Conservation (phyloP, 1,284 basidiomycete genomes). For the Trametes sp. region DNA sequence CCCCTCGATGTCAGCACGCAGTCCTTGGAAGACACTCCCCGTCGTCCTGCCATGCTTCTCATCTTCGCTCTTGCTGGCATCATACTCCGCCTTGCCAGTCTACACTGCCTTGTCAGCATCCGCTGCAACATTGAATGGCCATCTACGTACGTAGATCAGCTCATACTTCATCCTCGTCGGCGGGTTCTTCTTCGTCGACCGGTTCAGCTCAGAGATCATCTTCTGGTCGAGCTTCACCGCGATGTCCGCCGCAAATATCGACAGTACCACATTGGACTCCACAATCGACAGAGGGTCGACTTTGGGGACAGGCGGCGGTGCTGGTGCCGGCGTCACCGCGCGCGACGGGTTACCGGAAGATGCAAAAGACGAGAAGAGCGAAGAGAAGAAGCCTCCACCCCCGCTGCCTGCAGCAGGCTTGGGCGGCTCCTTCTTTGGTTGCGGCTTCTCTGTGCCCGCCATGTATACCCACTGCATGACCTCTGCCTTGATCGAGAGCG, state of each 20-base stretch:
- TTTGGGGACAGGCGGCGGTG: constrained; percentile 47
- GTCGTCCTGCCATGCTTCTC: constrained; percentile 63
- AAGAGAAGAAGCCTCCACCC: constrained; percentile 75
- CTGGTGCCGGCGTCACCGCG: constrained; percentile 48
- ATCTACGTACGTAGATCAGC: constrained; percentile 80
- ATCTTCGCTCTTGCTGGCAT: constrained; percentile 76
- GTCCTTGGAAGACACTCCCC: constrained; percentile 86
- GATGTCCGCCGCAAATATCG: constrained; percentile 86
- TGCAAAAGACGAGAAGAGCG: constrained; percentile 73
- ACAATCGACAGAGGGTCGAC: constrained; percentile 66
- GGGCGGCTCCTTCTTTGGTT: constrained; percentile 42
- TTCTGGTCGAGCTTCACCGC: constrained; percentile 78
- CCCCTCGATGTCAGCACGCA: constrained; percentile 86
- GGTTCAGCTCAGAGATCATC: constrained; percentile 81
- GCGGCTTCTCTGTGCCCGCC: constrained; percentile 71
- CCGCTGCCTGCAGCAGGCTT: constrained; percentile 44
- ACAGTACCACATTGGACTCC: constrained; percentile 75
- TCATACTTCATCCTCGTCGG: constrained; percentile 82
- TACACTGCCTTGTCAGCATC: constrained; percentile 38
- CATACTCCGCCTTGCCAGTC: constrained; percentile 91
- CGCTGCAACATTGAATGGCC: not conserved
- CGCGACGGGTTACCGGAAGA: constrained; percentile 52
- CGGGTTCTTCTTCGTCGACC: constrained; percentile 96
- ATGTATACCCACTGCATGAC: constrained; percentile 86
- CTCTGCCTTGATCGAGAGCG: constrained; percentile 83